Conservation (phyloP, 495 filamentous ascomycete species). For the Viridothelium virens region DNA sequence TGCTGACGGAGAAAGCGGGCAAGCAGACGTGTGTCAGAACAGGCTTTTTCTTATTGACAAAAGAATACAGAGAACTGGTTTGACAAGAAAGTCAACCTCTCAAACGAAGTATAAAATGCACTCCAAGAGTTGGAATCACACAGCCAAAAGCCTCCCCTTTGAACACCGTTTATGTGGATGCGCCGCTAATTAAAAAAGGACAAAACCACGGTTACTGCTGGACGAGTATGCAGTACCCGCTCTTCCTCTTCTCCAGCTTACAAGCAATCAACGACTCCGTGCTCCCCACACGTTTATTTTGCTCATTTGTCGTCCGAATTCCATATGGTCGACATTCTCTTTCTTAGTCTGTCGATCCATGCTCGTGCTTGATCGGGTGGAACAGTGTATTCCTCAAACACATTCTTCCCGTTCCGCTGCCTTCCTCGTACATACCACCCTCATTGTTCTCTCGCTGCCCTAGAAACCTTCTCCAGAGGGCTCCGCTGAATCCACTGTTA, state of each 20-base stretch:
- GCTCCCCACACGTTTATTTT: not conserved
- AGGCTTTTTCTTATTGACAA: not conserved
- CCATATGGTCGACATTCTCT: not conserved
- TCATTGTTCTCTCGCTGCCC: conserved; percentile 41
- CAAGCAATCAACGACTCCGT: not conserved
- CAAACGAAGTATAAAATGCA: not conserved
- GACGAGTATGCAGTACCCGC: not conserved
- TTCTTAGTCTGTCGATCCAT: conserved; percentile 24
- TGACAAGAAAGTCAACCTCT: not conserved
- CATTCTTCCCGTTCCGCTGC: conserved; percentile 31
- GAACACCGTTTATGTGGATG: conserved; percentile 11
- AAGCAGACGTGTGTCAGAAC: not conserved
- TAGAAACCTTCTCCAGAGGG: conserved; percentile 43
- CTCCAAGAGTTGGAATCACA: not conserved
- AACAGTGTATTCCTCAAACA: conserved; percentile 34
- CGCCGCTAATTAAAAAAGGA: not conserved
- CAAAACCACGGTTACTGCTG: not conserved
- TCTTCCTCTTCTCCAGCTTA: conserved; percentile 6
- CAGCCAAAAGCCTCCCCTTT: conserved; percentile 3
- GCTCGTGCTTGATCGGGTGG: conserved; percentile 36
- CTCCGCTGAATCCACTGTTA: conserved; percentile 40
- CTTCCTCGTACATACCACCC: conserved; percentile 35
- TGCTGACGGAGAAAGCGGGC: not conserved
- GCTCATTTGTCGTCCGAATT: not conserved
- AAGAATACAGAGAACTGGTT: not conserved